Percentiles rank a stretch among this genome's conserved stretches.
Evolutionary conservation across 2,329 filamentous ascomycete genomes (phyloP).

Genomic region (Rhexocercosporidium sp.): DNA sequence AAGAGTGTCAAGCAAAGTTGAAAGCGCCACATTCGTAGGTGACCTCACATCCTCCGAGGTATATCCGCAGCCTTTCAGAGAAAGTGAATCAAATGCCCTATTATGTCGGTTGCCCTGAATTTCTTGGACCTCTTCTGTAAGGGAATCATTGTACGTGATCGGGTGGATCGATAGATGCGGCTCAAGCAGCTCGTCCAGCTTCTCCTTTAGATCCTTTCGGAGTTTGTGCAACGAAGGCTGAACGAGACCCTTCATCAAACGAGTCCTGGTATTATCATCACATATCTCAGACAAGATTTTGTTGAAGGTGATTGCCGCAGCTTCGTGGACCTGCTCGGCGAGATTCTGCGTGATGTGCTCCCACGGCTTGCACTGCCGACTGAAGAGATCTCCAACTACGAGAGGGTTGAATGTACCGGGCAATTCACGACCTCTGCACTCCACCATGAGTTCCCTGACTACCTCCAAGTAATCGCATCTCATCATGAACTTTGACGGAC

Average conservation of each 20-base stretch:
- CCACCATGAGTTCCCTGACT: conserved; percentile 9
- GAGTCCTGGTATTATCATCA: conserved; percentile 16
- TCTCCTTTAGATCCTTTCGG: conserved; percentile 2
- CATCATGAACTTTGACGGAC: background rate
- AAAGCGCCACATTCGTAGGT: background rate
- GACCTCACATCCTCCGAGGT: background rate
- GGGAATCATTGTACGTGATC: conserved; percentile 22
- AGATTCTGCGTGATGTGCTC: conserved; percentile 15
- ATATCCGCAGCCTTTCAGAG: background rate
- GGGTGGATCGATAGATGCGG: conserved; percentile 16
- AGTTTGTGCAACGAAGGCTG: conserved; percentile 14
- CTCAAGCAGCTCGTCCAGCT: conserved; percentile 16
- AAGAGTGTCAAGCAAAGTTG: background rate
- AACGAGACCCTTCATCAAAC: conserved; percentile 14
- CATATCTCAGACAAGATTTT: conserved; percentile 8
- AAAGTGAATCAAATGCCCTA: background rate
- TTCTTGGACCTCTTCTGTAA: conserved; percentile 14
- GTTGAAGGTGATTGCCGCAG: conserved; percentile 15
- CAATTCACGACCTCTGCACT: conserved; percentile 17
- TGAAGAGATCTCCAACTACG: conserved; percentile 21
- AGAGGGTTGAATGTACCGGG: conserved; percentile 23
- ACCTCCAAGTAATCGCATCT: conserved; percentile 8
- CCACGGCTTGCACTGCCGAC: conserved; percentile 20
- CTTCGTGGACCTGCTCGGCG: conserved; percentile 16
- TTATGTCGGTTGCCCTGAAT: conserved; percentile 13